A percentile compares a stretch with the other conserved stretches of the same genome.
phyloP scores from a whole-genome alignment of 108 stramenopile species.

The Chaetoceros muelleri region DNA sequence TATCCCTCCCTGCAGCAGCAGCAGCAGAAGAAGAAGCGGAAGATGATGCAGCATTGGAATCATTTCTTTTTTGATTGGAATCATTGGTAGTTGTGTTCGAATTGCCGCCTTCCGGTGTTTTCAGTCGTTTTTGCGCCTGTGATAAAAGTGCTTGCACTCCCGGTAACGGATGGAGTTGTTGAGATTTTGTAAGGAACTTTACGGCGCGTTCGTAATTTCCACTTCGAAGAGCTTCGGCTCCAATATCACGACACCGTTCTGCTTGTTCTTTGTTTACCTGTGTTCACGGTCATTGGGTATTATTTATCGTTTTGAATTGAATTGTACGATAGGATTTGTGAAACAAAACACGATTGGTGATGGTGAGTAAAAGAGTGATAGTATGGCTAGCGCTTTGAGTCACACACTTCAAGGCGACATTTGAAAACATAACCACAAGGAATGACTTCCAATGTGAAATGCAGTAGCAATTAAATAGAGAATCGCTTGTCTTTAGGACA shows the following conservation, averaged over 20 bases:
- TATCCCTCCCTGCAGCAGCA: too few species aligned
- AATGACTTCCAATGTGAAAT: too few species aligned
- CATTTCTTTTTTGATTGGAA: slow-evolving; percentile 8
- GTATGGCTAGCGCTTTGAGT: too few species aligned
- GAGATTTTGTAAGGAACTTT: slow-evolving; percentile 81
- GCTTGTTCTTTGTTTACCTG: slow-evolving; percentile 69
- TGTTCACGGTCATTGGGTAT: too few species aligned
- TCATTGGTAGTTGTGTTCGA: not conserved
- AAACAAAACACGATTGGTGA: too few species aligned
- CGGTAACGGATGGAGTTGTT: slow-evolving; percentile 80
- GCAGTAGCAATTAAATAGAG: too few species aligned
- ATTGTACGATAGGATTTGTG: too few species aligned
- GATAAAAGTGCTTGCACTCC: slow-evolving; percentile 76
- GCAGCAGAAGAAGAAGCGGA: slow-evolving; percentile 1
- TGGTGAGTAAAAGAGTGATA: too few species aligned
- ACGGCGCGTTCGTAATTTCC: slow-evolving; percentile 67
- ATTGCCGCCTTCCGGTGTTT: not conserved
- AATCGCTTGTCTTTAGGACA: too few species aligned
- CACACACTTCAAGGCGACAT: too few species aligned
- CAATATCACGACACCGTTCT: slow-evolving; percentile 63
- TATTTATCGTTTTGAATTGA: too few species aligned
- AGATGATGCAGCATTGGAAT: not conserved
- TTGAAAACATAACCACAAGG: too few species aligned
- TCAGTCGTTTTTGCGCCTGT: slow-evolving; percentile 25
- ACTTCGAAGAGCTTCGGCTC: slow-evolving; percentile 49